These are phyloP conservation scores for Cornus kousa DNA, from an alignment of 148 eudicot species.

Conservation along the genomic window DNA sequence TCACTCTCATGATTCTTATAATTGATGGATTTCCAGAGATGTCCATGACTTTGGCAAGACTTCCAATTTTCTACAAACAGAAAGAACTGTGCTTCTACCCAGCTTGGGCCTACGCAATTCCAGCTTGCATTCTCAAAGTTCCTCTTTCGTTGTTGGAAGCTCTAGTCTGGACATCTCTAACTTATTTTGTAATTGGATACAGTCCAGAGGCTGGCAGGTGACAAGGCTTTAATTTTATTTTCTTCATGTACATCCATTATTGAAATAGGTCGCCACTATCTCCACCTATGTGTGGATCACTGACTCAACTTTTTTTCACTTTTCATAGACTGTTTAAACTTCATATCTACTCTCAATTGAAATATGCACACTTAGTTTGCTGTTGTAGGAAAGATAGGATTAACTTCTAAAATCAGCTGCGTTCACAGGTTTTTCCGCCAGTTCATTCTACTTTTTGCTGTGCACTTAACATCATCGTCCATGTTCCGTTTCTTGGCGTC, in stretches of 20 bases:
- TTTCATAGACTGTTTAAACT: not conserved
- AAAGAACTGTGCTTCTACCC: constrained; percentile 77
- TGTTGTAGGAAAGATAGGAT: too few species aligned
- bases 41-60: constrained; percentile 62
- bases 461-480: constrained; percentile 59
- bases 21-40: constrained; percentile 70
- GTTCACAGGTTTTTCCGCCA: constrained; percentile 66
- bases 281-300: not conserved
- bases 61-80: constrained; percentile 74
- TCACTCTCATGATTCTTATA: constrained; percentile 46
- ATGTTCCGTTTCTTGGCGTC: constrained; percentile 74
- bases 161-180: constrained; percentile 62
- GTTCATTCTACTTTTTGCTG: constrained; percentile 42
- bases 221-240: not conserved
- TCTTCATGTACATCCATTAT: too few species aligned
- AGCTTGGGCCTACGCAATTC: constrained; percentile 85
- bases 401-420: not conserved
- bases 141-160: constrained; percentile 64
- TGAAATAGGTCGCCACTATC: not conserved
- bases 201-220: constrained; percentile 73
- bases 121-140: constrained; percentile 64
- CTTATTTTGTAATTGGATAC: constrained; percentile 76
- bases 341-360: not conserved
- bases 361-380: not conserved
- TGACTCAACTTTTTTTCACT: not conserved